Base-by-base conservation (phyloP, 768 basidiomycete genomes). In the Mycena latifolia region DNA sequence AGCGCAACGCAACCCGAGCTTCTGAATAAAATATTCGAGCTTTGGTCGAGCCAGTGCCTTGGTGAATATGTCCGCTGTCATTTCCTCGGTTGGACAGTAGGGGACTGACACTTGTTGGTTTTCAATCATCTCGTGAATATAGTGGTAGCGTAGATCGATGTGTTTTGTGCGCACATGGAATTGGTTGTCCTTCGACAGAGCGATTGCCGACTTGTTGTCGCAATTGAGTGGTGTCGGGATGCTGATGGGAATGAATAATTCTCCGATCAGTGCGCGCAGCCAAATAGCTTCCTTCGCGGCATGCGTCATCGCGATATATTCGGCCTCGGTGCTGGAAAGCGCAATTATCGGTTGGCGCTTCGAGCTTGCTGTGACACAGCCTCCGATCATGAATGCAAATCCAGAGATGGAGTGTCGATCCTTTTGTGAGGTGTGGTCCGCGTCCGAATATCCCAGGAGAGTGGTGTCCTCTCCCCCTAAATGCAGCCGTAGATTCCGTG, bases 381-480 rank as follows among this genome's bases (percentile, higher is more conserved):
- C 46, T 24, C 46, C 46, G 12, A 47, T 25, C 9, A 47, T 25
- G 27, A 47, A 47, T 10, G 71, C 67, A 72, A 78, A 1, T 31
- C 79, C 77, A 5, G 76, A 77, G 11, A 78, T 76, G 6, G 80
- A 77, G n/a, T 71, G 56, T 11, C 76, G 64, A 50, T 77, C 67
- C 14, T 69, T 62, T 18, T 69, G 61, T 5, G 64, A 58, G 18
- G 57, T 62, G 59, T 62, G 66, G 46, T 70, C 63, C 10, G 66
- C 28, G 51, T 73, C 67, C 7, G 57, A 57, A 50, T 57, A 69
- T 17, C 67, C 69, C n/a, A 29, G 25, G 5, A 69, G 20, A 1
- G 27, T 17, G 3, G 45, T 15, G 12, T 46, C 22, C 24, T 12
- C 22, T n/a, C n/a, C n/a, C n/a, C n/a, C n/a, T n/a, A n/a, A n/a